Conservation (phyloP, 2,329 filamentous ascomycete genomes). For the Trichothecium roseum region DNA sequence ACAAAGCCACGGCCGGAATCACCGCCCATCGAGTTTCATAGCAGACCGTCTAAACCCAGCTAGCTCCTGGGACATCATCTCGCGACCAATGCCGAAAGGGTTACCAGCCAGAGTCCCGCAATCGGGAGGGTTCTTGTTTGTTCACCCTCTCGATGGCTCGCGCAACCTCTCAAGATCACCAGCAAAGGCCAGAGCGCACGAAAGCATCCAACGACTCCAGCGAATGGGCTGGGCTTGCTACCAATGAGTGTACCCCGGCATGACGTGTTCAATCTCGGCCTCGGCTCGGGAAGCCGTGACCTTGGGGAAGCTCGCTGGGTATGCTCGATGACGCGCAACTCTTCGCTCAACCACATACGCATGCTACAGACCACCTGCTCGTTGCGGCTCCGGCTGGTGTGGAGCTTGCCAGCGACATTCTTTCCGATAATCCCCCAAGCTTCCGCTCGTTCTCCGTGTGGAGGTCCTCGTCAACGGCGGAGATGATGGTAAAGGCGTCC, state of each 20-base stretch:
- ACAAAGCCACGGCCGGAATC: conserved; percentile 76
- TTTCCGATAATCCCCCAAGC: conserved; percentile 82
- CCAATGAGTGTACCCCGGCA: conserved; percentile 84
- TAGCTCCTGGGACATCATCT: conserved; percentile 63
- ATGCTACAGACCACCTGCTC: conserved; percentile 88
- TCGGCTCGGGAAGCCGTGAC: conserved; percentile 62
- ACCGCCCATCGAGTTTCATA: conserved; percentile 68
- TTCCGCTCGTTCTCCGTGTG: too few relatives aligned
- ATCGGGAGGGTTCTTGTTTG: conserved; percentile 48
- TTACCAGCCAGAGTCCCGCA: conserved; percentile 74
- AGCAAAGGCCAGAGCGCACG: conserved; percentile 61
- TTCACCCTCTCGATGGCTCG: conserved; percentile 71
- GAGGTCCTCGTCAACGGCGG: conserved; percentile 47
- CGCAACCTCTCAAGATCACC: conserved; percentile 68
- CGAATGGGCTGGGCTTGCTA: conserved; percentile 73
- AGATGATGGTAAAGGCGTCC: conserved; percentile 38
- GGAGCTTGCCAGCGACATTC: conserved; percentile 76
- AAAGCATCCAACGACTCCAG: conserved; percentile 75
- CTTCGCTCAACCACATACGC: conserved; percentile 80
- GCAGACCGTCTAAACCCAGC: conserved; percentile 67
- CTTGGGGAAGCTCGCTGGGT: conserved; percentile 59
- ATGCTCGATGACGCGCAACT: too few relatives aligned
- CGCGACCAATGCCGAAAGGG: conserved; percentile 71
- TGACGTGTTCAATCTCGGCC: conserved; percentile 63
- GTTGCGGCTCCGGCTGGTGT: conserved; percentile 79